Evolutionary conservation across 2,329 filamentous ascomycete genomes (phyloP).

Genomic region (Hypoxylon sp.): DNA sequence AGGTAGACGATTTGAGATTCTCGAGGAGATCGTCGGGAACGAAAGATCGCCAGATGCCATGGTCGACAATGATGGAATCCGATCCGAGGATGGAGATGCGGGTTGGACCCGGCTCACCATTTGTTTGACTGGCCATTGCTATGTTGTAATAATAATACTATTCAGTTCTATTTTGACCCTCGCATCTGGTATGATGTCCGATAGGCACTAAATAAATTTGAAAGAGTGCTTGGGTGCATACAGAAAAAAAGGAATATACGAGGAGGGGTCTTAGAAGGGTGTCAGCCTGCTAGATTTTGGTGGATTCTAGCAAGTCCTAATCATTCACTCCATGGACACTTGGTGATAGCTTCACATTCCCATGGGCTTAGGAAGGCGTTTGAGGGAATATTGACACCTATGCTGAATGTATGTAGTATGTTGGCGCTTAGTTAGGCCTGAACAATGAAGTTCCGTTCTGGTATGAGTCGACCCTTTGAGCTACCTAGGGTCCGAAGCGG

Average conservation of each 20-base stretch:
- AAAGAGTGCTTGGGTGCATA: slow-evolving; percentile 8
- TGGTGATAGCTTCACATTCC: slow-evolving; percentile 7
- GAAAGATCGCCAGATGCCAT: slow-evolving; percentile 88
- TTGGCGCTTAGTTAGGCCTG: slow-evolving; percentile 9
- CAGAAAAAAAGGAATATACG: not conserved
- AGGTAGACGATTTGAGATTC: slow-evolving; percentile 87
- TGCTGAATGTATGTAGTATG: not conserved
- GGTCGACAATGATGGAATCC: slow-evolving; percentile 92
- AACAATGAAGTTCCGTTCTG: slow-evolving; percentile 40
- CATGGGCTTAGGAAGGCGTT: slow-evolving; percentile 14
- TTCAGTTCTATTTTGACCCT: slow-evolving; percentile 3
- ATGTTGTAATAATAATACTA: slow-evolving; percentile 1
- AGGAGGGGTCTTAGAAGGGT: not conserved
- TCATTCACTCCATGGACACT: slow-evolving; percentile 23
- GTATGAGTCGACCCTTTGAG: slow-evolving; percentile 43
- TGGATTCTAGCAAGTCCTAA: slow-evolving; percentile 18
- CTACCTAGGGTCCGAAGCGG: slow-evolving; percentile 42
- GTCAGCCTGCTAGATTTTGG: slow-evolving; percentile 14
- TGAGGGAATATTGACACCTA: slow-evolving; percentile 26
- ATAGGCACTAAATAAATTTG: not conserved
- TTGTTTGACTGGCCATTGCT: slow-evolving; percentile 42
- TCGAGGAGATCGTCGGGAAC: slow-evolving; percentile 85
- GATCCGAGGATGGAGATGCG: slow-evolving; percentile 87
- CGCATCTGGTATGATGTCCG: slow-evolving; percentile 1
- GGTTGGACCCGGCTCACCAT: slow-evolving; percentile 59